These are phyloP conservation scores for Malus hybrid DNA, from an alignment of 331 rosid species.

Conservation along the genomic window DNA sequence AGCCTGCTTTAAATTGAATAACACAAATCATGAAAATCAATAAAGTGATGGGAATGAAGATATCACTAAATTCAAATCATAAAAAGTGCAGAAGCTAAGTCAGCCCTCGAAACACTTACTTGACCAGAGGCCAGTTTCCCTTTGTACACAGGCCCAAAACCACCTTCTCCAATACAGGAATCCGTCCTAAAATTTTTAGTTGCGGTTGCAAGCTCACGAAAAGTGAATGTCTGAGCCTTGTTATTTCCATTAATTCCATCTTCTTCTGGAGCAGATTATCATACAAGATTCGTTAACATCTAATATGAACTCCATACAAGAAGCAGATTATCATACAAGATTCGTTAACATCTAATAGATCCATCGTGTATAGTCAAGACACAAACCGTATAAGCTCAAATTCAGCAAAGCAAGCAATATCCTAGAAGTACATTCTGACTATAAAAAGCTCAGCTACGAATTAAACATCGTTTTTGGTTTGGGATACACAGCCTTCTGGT, in stretches of 20 bases:
- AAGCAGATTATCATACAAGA: neutral
- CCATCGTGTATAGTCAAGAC: neutral
- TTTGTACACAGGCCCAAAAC: conserved; percentile 61
- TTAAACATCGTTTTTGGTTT: neutral
- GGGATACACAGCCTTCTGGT: neutral
- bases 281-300: neutral
- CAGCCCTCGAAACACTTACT: conserved; percentile 19
- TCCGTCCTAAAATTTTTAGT: conserved; percentile 52
- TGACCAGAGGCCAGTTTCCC: conserved; percentile 28
- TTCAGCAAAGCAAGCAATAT: neutral
- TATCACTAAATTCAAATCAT: neutral
- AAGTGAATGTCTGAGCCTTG: conserved; percentile 35
- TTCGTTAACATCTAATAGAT: neutral
- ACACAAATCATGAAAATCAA: neutral
- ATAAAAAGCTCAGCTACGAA: neutral
- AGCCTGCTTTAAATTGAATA: conserved; percentile 21
- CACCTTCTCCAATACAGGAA: conserved; percentile 48
- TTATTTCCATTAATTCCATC: conserved; percentile 6
- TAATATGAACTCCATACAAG: neutral
- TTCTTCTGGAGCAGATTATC: conserved; percentile 8
- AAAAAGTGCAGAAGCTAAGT: neutral
- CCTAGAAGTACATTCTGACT: neutral
- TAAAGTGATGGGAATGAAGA: neutral
- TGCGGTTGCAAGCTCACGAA: conserved; percentile 58
- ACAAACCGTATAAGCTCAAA: neutral